phyloP scores from a whole-genome alignment of 169 alveolate species.

The Babesia sp. region DNA sequence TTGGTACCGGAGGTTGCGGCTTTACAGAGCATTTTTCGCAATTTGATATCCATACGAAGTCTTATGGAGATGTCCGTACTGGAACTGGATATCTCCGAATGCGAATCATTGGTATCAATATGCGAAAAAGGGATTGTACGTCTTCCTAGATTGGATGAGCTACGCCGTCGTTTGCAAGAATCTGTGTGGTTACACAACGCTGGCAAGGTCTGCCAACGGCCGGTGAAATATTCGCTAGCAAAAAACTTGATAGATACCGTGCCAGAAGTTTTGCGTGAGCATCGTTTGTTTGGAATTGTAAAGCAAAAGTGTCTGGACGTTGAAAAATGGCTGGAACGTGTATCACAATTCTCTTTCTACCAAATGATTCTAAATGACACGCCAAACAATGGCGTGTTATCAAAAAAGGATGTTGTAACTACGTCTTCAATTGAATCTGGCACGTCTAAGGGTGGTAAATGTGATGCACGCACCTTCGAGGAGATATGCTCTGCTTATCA shows the following conservation, averaged over 20 bases:
- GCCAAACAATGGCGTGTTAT: background rate
- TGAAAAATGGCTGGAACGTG: conserved; percentile 32
- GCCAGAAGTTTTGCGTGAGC: conserved; percentile 35
- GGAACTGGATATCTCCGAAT: conserved; percentile 31
- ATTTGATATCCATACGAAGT: conserved; percentile 23
- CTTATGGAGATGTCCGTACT: conserved; percentile 50
- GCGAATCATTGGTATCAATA: conserved; percentile 29
- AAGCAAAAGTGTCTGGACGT: conserved; percentile 22
- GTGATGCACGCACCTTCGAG: conserved; percentile 45
- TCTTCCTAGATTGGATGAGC: conserved; percentile 46
- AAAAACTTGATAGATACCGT: conserved; percentile 18
- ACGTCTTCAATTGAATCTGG: background rate
- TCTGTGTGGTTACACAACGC: conserved; percentile 54
- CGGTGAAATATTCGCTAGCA: conserved; percentile 42
- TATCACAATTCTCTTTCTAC: conserved; percentile 14
- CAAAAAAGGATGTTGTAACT: background rate
- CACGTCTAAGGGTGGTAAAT: background rate
- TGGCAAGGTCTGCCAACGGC: conserved; percentile 28
- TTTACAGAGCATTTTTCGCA: conserved; percentile 40
- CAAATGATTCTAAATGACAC: conserved; percentile 3
- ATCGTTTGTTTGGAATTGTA: conserved; percentile 8
- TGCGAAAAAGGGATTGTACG: conserved; percentile 34
- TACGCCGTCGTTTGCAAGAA: conserved; percentile 29
- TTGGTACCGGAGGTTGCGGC: conserved; percentile 48
- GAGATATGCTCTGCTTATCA: conserved; percentile 31